A percentile compares a stretch with the other conserved stretches of the same genome.
Evolutionary conservation across 768 basidiomycete genomes (phyloP).

Genomic region (Pholiota molesta): DNA sequence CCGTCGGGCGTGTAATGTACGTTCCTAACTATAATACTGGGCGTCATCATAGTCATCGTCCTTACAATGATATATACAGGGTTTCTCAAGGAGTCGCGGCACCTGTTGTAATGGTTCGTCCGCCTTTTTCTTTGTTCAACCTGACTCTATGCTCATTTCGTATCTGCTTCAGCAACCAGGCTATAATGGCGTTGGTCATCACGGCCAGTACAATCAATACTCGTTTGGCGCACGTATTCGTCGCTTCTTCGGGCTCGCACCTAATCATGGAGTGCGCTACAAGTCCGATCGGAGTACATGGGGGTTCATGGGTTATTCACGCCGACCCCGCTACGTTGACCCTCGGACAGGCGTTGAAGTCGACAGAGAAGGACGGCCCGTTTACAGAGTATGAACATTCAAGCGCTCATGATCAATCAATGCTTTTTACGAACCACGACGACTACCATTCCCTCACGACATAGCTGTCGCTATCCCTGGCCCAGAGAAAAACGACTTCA

Average conservation of each 20-base stretch:
- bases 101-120: slow-evolving; percentile 33
- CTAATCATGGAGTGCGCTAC: slow-evolving; percentile 41
- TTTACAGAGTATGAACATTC: slow-evolving; percentile 45
- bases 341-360: slow-evolving; percentile 52
- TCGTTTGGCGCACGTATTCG: slow-evolving; percentile 50
- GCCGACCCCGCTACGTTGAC: slow-evolving; percentile 51
- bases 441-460: not conserved
- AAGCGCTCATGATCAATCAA: not conserved
- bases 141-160: slow-evolving; percentile 1
- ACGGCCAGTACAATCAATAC: slow-evolving; percentile 30
- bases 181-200: slow-evolving; percentile 21
- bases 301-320: slow-evolving; percentile 60
- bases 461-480: not conserved
- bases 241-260: slow-evolving; percentile 56
- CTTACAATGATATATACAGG: slow-evolving; percentile 17
- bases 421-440: not conserved
- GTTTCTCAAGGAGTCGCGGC: slow-evolving; percentile 26
- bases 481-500: not conserved
- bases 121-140: not conserved
- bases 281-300: slow-evolving; percentile 48
- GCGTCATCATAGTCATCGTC: not conserved
- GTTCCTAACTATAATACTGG: slow-evolving; percentile 29
- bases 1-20: slow-evolving; percentile 34
- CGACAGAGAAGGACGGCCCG: slow-evolving; percentile 56
- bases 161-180: slow-evolving; percentile 30